Evolutionary conservation across 2,329 filamentous ascomycete genomes (phyloP).

Genomic region (Colletotrichum sp.): DNA sequence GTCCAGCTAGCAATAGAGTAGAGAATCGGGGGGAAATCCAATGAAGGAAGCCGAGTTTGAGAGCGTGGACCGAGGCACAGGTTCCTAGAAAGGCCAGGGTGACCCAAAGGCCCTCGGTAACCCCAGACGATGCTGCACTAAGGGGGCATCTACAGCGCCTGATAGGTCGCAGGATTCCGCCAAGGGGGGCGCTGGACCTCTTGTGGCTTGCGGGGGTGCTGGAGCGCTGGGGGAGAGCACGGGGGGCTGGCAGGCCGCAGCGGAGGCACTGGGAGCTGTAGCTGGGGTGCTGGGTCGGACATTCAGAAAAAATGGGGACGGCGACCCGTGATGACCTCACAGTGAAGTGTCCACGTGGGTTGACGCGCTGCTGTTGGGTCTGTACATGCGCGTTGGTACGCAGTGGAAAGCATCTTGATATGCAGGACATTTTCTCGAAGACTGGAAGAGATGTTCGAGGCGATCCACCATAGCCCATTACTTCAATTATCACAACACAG

Average conservation of each 20-base stretch:
- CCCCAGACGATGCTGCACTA: conserved; percentile 12
- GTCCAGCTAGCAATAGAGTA: not conserved
- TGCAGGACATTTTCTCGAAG: not conserved
- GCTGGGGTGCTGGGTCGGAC: conserved; percentile 18
- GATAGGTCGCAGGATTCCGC: not conserved
- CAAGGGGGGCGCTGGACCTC: not conserved
- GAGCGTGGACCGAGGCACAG: conserved; percentile 21
- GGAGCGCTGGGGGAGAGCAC: not conserved
- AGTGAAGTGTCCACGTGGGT: conserved; percentile 11
- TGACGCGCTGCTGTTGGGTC: not conserved
- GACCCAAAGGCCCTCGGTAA: conserved; percentile 18
- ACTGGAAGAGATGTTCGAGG: not conserved
- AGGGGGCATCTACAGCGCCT: not conserved
- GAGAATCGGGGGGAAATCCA: not conserved
- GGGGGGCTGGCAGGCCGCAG: not conserved
- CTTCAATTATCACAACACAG: not conserved
- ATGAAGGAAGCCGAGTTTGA: conserved; percentile 10
- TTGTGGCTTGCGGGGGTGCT: conserved; percentile 13
- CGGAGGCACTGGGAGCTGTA: not conserved
- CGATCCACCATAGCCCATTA: not conserved
- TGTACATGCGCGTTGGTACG: not conserved
- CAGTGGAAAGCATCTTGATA: not conserved
- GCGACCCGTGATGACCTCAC: conserved; percentile 17
- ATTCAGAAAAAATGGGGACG: conserved; percentile 3
- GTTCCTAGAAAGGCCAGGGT: not conserved